A percentile compares a stretch with the other conserved stretches of the same genome.
These are phyloP conservation scores for Dicorynia guianensis DNA, from an alignment of 306 rosid genomes.

Conservation along the genomic window DNA sequence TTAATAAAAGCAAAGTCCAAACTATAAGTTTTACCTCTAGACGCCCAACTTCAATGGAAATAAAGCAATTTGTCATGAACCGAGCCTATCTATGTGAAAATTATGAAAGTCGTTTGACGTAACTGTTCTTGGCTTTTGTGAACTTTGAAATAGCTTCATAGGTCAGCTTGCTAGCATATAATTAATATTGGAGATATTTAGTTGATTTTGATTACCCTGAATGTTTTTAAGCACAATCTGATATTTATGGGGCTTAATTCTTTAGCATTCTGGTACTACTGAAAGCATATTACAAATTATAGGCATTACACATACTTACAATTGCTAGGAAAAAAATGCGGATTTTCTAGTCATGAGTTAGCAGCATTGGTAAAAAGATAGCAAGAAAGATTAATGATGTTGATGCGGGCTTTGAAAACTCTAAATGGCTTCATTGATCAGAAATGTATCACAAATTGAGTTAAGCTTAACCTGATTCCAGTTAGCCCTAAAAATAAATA, in stretches of 20 bases:
- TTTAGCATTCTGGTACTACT: neutral
- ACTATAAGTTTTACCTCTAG: constrained; percentile 11
- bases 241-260: constrained; percentile 15
- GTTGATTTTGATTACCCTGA: constrained; percentile 16
- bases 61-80: neutral
- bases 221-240: constrained; percentile 6
- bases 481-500: neutral
- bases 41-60: constrained; percentile 8
- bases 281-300: constrained; percentile 6
- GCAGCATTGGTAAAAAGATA: constrained; percentile 14
- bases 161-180: constrained; percentile 12
- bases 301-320: neutral
- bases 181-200: constrained; percentile 4
- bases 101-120: constrained; percentile 28
- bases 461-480: constrained; percentile 3
- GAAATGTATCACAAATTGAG: neutral
- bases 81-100: constrained; percentile 26
- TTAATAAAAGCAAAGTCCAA: constrained; percentile 21
- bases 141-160: constrained; percentile 18
- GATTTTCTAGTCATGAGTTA: neutral
- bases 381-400: neutral
- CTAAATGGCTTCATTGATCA: constrained; percentile 23
- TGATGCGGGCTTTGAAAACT: constrained; percentile 18
- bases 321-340: constrained; percentile 1
- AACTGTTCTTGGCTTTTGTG: constrained; percentile 23